A percentile compares a stretch with the other conserved stretches of the same genome.
These are phyloP conservation scores for Stephanodiscus triporus DNA, from an alignment of 108 stramenopile species.

Conservation along the genomic window DNA sequence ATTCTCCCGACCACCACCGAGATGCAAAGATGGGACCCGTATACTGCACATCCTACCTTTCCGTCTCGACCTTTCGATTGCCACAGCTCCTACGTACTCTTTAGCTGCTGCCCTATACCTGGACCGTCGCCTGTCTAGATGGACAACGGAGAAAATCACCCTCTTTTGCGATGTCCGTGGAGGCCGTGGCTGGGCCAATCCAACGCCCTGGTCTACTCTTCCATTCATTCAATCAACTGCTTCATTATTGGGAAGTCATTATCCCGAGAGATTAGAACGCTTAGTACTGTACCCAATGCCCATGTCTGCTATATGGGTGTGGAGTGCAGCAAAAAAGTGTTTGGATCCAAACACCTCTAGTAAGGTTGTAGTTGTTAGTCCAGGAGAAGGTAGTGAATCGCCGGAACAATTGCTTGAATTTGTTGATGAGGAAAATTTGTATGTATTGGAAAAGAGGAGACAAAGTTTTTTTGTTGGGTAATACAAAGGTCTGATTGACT, in stretches of 20 bases:
- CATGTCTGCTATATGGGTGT: constrained; percentile 35
- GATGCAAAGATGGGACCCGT: constrained; percentile 56
- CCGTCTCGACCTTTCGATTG: constrained; percentile 59
- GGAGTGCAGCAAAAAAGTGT: constrained; percentile 54
- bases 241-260: constrained; percentile 54
- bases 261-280: constrained; percentile 71
- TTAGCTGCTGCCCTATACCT: constrained; percentile 74
- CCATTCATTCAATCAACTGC: constrained; percentile 63
- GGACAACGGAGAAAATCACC: constrained; percentile 51
- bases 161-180: constrained; percentile 73
- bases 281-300: constrained; percentile 74
- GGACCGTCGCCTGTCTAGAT: constrained; percentile 56
- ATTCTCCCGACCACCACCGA: constrained; percentile 19
- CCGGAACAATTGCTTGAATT: constrained; percentile 26
- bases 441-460: constrained; percentile 33
- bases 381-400: constrained; percentile 13
- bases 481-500: neutral
- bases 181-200: constrained; percentile 80
- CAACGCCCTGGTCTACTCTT: constrained; percentile 51
- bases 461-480: constrained; percentile 24
- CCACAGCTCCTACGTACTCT: constrained; percentile 61
- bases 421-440: constrained; percentile 24
- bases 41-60: constrained; percentile 70
- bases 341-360: constrained; percentile 62
- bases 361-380: constrained; percentile 51